Base-by-base conservation (phyloP, 108 stramenopile species). In the Pseudonitzschia multiseries region DNA sequence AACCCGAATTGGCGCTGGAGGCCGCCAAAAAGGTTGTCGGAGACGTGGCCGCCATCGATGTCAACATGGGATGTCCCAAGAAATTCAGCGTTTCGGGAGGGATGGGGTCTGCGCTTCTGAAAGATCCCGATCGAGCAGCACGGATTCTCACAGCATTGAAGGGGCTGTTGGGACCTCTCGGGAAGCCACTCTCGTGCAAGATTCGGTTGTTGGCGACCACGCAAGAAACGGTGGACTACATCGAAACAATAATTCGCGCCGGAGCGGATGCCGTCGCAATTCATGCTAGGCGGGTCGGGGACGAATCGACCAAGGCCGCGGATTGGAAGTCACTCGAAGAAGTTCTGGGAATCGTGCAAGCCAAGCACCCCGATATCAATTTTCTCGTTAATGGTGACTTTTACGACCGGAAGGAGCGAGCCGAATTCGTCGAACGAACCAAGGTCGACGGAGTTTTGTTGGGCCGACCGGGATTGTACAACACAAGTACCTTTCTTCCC, bases 51-150 rank as follows among this genome's bases (percentile, higher is more conserved):
- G 96, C 93, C 26, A 82, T 99, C 29, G 98, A 98, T 82, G 71
- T 99, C 56, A 99, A 99, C 69, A 98, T 98, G 97, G 98, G 98
- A 5, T 99, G 98, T 86, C 98, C 98, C 20, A 98, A 93, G 74
- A 94, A 96, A 73, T 99, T 99, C 78, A 87, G 84, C 57, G 86
- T 97, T 10, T 76, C 81, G 62, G 94, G 93, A 4, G 96, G 96
- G 24, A 98, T 99, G 97, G 98, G 98, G 59, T 83, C 88, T 18
- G 97, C 97, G 4, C 75, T 99, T 0, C 77, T 99, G 22, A 70
- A 67, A 22, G 95, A 96, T 77, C 72, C 82, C 9, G 79, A 82
- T 44, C 72, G 93, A 50, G 93, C 93, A 3, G 87, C 87, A 56
- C 74, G 79, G 31, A 90, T 96, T 42, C 65, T 91, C 15, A 78